Conservation (phyloP, 208 protist species). For the Leishmania martiniquensis region DNA sequence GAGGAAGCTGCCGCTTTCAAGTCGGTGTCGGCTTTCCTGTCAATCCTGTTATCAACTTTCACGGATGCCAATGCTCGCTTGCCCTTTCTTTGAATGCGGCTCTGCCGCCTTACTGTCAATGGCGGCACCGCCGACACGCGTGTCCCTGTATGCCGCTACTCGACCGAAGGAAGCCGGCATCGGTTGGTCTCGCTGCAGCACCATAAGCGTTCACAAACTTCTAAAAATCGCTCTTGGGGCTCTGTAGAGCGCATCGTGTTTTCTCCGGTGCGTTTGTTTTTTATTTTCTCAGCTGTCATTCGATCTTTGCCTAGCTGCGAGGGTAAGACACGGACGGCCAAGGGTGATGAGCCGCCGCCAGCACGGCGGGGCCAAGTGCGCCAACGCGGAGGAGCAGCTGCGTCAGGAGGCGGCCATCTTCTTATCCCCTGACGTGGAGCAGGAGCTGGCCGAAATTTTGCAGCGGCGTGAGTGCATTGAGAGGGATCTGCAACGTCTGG, state of each 20-base stretch:
- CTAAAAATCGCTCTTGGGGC: not conserved
- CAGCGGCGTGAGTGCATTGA: conserved; percentile 54
- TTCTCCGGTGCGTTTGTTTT: no score
- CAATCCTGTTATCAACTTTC: no score
- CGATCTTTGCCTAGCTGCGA: not conserved
- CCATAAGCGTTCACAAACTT: not conserved
- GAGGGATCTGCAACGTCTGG: conserved; percentile 37
- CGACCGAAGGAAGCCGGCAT: no score
- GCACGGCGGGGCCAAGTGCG: conserved; percentile 16
- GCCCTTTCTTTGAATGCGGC: no score
- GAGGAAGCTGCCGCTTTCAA: no score
- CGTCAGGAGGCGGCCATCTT: conserved; percentile 31
- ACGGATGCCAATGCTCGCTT: no score
- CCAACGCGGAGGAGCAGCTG: conserved; percentile 20
- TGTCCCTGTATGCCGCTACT: no score
- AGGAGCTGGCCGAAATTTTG: conserved; percentile 45
- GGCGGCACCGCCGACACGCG: no score
- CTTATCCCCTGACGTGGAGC: conserved; percentile 20
- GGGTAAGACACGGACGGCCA: not conserved
- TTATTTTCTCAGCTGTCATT: not conserved
- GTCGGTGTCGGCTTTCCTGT: no score
- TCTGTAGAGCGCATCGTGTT: no score
- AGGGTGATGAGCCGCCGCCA: conserved; percentile 25
- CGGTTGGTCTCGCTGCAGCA: no score
- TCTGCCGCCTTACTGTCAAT: no score